These are phyloP conservation scores for Pseudogymnoascus sp. DNA, from an alignment of 2,329 filamentous ascomycete species.

Conservation along the genomic window DNA sequence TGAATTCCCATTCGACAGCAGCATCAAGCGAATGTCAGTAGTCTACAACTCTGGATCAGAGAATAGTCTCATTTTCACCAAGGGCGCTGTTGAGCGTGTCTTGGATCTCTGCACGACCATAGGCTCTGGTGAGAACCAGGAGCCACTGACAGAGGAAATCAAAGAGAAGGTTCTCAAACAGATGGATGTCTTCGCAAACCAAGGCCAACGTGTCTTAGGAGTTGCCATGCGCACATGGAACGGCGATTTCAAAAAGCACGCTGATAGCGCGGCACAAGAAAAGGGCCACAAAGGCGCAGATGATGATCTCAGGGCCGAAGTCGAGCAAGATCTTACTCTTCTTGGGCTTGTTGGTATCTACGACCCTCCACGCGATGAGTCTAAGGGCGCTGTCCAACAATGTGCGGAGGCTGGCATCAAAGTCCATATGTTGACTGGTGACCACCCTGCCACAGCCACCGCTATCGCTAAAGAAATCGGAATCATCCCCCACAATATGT, in stretches of 20 bases:
- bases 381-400: slow-evolving; percentile 49
- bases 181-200: slow-evolving; percentile 49
- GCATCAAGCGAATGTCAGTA: slow-evolving; percentile 61
- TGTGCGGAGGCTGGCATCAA: slow-evolving; percentile 63
- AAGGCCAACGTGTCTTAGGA: slow-evolving; percentile 54
- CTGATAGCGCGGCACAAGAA: slow-evolving; percentile 4
- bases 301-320: slow-evolving; percentile 27
- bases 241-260: slow-evolving; percentile 15
- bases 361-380: slow-evolving; percentile 53
- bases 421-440: slow-evolving; percentile 67
- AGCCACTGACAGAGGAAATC: slow-evolving; percentile 33
- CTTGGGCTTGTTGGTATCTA: slow-evolving; percentile 51
- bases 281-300: slow-evolving; percentile 18
- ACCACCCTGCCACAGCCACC: slow-evolving; percentile 49
- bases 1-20: slow-evolving; percentile 59
- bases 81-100: slow-evolving; percentile 56
- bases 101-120: slow-evolving; percentile 47
- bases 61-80: slow-evolving; percentile 44
- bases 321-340: slow-evolving; percentile 48
- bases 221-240: slow-evolving; percentile 38
- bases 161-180: slow-evolving; percentile 43
- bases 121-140: slow-evolving; percentile 33
- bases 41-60: slow-evolving; percentile 38
- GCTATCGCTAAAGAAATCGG: slow-evolving; percentile 52
- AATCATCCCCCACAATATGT: slow-evolving; percentile 42